A percentile compares a stretch with the other conserved stretches of the same genome.
phyloP scores from a whole-genome alignment of 257 asterid species.

The Orobanche coerulescens region DNA sequence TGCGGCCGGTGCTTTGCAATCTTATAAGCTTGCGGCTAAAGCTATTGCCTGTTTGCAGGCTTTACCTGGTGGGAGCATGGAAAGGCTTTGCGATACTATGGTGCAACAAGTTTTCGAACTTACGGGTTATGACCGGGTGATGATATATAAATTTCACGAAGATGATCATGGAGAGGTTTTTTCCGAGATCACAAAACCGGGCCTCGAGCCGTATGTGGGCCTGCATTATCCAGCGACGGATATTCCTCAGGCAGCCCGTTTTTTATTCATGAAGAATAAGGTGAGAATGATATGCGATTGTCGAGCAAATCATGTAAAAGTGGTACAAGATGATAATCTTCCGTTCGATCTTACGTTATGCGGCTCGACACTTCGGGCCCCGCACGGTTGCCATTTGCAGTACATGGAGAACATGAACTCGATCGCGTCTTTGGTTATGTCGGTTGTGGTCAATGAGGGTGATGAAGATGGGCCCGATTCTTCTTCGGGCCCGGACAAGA shows the following conservation, averaged over 20 bases:
- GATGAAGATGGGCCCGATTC: conserved; percentile 51
- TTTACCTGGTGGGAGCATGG: conserved; percentile 84
- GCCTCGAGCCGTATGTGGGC: conserved; percentile 83
- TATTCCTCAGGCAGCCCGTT: conserved; percentile 96
- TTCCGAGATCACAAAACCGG: conserved; percentile 74
- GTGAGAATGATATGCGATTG: conserved; percentile 95
- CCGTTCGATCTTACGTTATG: conserved; percentile 75
- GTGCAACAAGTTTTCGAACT: conserved; percentile 90
- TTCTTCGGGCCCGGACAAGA: conserved; percentile 44
- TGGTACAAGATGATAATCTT: conserved; percentile 74
- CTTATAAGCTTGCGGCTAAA: conserved; percentile 91
- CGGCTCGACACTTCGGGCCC: conserved; percentile 89
- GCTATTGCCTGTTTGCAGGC: conserved; percentile 87
- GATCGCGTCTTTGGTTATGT: conserved; percentile 88
- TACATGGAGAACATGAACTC: conserved; percentile 96
- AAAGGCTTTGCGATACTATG: conserved; percentile 80
- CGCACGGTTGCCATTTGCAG: conserved; percentile 83
- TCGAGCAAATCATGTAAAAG: conserved; percentile 64
- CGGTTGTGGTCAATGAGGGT: conserved; percentile 79
- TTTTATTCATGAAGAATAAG: conserved; percentile 89
- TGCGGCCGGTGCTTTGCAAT: conserved; percentile 95
- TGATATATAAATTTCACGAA: conserved; percentile 82
- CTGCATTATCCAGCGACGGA: conserved; percentile 96
- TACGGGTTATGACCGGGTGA: conserved; percentile 92
- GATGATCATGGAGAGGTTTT: conserved; percentile 98